These are phyloP conservation scores for Lentinula novae-zelandiae DNA, from an alignment of 1,284 basidiomycete species.

Conservation along the genomic window DNA sequence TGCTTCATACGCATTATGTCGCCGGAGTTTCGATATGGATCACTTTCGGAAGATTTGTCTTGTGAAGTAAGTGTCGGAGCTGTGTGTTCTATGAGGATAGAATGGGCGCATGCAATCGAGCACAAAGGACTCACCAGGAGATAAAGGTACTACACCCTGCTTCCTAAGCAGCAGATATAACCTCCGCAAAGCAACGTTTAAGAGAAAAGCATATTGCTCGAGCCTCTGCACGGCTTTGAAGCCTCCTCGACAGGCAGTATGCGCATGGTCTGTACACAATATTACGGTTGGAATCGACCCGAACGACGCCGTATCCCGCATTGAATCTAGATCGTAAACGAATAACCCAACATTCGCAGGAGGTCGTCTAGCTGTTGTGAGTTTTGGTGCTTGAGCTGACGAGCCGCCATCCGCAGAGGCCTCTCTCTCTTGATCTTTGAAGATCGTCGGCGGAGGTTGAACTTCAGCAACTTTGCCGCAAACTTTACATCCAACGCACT, in stretches of 20 bases:
- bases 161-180: slow-evolving; percentile 90
- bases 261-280: slow-evolving; percentile 78
- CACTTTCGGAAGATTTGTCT: slow-evolving; percentile 35
- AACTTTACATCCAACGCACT: slow-evolving; percentile 79
- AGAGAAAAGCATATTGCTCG: slow-evolving; percentile 96
- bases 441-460: slow-evolving; percentile 30
- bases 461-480: slow-evolving; percentile 81
- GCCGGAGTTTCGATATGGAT: slow-evolving; percentile 79
- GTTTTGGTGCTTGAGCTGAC: slow-evolving; percentile 43
- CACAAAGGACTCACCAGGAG: slow-evolving; percentile 53
- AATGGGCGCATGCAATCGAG: slow-evolving; percentile 14
- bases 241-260: slow-evolving; percentile 61
- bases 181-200: slow-evolving; percentile 93
- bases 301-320: slow-evolving; percentile 63
- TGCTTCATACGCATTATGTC: slow-evolving; percentile 95
- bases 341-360: slow-evolving; percentile 79
- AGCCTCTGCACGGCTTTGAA: slow-evolving; percentile 92
- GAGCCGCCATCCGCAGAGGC: slow-evolving; percentile 24
- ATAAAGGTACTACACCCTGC: slow-evolving; percentile 84
- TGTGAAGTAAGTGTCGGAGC: slow-evolving; percentile 27
- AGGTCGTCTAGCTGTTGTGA: slow-evolving; percentile 61
- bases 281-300: slow-evolving; percentile 67
- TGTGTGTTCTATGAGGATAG: slow-evolving; percentile 26
- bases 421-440: slow-evolving; percentile 47
- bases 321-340: slow-evolving; percentile 64